Evolutionary conservation across 2,329 filamentous ascomycete species (phyloP).

Genomic region (Metarhizium album): DNA sequence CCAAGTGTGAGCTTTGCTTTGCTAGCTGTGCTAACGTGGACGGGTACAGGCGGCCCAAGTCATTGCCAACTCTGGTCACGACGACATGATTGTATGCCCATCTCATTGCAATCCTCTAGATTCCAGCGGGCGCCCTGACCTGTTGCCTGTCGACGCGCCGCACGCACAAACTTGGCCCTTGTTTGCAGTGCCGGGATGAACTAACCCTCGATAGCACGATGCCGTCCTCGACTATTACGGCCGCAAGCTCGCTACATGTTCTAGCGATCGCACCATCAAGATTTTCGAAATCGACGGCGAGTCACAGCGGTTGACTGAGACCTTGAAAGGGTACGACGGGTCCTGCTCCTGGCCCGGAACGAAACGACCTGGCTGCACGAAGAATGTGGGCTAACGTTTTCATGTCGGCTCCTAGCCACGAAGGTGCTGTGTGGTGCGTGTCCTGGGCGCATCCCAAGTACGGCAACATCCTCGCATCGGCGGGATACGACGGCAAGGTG

Average conservation of each 20-base stretch:
- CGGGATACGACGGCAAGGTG: conserved; percentile 94
- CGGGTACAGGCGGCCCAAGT: conserved; percentile 29
- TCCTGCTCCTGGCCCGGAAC: neutral
- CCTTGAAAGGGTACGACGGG: conserved; percentile 68
- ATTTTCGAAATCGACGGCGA: conserved; percentile 98
- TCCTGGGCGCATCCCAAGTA: conserved; percentile 98
- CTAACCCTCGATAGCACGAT: conserved; percentile 58
- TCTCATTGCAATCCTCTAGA: neutral
- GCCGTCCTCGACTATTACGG: conserved; percentile 98
- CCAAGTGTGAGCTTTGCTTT: neutral
- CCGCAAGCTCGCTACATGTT: conserved; percentile 89
- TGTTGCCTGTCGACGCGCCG: neutral
- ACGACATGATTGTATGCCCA: conserved; percentile 94
- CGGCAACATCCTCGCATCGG: conserved; percentile 92
- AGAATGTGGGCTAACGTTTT: conserved; percentile 8
- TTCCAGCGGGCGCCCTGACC: neutral
- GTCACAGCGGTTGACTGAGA: conserved; percentile 79
- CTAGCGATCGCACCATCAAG: conserved; percentile 97
- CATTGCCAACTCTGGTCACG: conserved; percentile 51
- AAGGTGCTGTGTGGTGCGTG: conserved; percentile 95
- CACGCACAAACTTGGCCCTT: neutral
- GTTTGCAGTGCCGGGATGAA: neutral
- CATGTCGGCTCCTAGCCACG: conserved; percentile 51
- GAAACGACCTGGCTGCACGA: neutral
- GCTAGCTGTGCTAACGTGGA: conserved; percentile 13